Conservation (phyloP, 2,329 filamentous ascomycete species). For the Aspergillus pseudoviridinutans region DNA sequence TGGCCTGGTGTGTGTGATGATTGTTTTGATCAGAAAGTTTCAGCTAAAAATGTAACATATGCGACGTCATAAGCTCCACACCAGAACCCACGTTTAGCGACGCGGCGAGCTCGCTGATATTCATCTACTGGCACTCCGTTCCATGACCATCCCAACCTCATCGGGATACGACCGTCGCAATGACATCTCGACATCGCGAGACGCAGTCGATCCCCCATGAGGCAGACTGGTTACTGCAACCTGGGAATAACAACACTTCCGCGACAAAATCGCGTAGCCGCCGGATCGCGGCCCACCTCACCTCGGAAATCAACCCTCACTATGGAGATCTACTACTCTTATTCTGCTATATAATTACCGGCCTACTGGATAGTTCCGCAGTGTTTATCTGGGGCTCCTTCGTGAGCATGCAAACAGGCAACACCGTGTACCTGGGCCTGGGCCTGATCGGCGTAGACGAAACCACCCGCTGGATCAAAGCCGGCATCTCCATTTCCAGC, state of each 20-base stretch:
- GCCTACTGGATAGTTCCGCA: constrained; percentile 70
- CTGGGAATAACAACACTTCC: neutral
- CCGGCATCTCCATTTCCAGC: constrained; percentile 62
- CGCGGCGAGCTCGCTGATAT: neutral
- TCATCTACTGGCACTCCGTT: neutral
- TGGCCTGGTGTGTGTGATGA: too few species aligned
- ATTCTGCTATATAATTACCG: constrained; percentile 71
- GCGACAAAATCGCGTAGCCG: neutral
- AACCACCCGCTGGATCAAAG: constrained; percentile 63
- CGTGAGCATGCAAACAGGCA: constrained; percentile 82
- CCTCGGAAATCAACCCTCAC: constrained; percentile 53
- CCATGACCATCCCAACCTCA: neutral
- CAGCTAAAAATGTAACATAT: neutral
- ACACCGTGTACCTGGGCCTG: constrained; percentile 74
- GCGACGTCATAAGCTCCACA: neutral
- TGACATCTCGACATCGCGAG: neutral
- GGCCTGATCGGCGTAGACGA: constrained; percentile 58
- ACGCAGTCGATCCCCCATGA: neutral
- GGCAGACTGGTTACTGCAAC: neutral
- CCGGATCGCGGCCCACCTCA: constrained; percentile 7
- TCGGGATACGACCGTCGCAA: neutral
- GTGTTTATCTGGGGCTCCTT: constrained; percentile 77
- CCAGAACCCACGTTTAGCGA: too few species aligned
- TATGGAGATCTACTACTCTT: constrained; percentile 67
- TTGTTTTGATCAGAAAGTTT: too few species aligned